Percentiles rank a stretch among this genome's conserved stretches.
Evolutionary conservation across 495 filamentous ascomycete genomes (phyloP).

Genomic region (Opeltia flavorubescens): DNA sequence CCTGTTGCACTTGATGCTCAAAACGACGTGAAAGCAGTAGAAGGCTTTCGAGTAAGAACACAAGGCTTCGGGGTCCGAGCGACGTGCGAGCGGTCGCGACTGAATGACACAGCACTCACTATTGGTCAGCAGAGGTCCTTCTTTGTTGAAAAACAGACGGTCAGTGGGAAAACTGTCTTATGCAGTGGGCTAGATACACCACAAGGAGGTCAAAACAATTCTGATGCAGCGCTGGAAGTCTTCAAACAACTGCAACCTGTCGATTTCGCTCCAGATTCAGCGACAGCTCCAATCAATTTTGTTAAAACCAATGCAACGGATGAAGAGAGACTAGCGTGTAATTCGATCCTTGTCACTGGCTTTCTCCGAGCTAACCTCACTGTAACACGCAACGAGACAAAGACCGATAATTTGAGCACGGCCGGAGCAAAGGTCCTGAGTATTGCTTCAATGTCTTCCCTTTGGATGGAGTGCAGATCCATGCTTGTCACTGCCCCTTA

Average conservation of each 20-base stretch:
- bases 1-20: conserved; percentile 17
- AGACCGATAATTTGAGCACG: not conserved
- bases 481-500: conserved; percentile 19
- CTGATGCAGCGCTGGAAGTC: conserved; percentile 1
- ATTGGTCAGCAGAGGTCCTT: not conserved
- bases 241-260: not conserved
- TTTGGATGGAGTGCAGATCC: conserved; percentile 20
- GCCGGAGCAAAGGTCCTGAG: not conserved
- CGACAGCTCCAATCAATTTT: too few species aligned
- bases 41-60: conserved; percentile 7
- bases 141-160: not conserved
- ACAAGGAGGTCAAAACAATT: not conserved
- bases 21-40: not conserved
- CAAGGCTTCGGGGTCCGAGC: conserved; percentile 13
- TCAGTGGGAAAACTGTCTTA: not conserved
- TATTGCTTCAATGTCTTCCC: conserved; percentile 1
- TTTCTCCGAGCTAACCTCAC: conserved; percentile 4
- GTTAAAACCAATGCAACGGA: not conserved
- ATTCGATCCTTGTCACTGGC: not conserved
- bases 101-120: not conserved
- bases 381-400: not conserved
- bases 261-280: not conserved
- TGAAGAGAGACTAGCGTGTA: not conserved
- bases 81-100: conserved; percentile 6
- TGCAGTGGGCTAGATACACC: not conserved